phyloP scores from a whole-genome alignment of 805 yeast genomes.

The Komagataella pastoris region DNA sequence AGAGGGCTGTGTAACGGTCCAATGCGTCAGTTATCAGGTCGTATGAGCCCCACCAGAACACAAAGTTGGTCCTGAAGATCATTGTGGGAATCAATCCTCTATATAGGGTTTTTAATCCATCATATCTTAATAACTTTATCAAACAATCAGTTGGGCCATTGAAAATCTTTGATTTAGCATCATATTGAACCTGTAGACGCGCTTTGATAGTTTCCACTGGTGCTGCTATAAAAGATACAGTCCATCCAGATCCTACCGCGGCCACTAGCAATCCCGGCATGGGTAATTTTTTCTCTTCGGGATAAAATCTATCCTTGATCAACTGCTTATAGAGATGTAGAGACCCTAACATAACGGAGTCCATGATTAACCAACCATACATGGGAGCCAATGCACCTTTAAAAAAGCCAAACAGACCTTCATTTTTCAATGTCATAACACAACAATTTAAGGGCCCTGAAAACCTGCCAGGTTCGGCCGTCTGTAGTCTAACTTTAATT shows the following conservation, averaged over 20 bases:
- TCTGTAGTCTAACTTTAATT: conserved; percentile 74
- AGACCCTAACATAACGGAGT: conserved; percentile 81
- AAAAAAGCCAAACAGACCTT: conserved; percentile 71
- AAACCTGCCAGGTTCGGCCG: conserved; percentile 55
- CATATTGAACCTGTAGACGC: conserved; percentile 80
- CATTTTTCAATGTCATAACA: conserved; percentile 52
- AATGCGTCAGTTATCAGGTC: conserved; percentile 65
- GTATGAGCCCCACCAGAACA: conserved; percentile 92
- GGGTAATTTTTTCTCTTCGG: conserved; percentile 52
- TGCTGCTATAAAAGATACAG: conserved; percentile 91
- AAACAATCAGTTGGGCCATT: conserved; percentile 76
- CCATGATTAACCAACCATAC: conserved; percentile 92
- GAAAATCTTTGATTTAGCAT: conserved; percentile 51
- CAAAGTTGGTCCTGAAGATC: conserved; percentile 76
- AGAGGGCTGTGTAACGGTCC: conserved; percentile 47
- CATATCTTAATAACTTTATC: conserved; percentile 36
- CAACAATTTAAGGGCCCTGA: conserved; percentile 79
- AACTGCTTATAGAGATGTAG: conserved; percentile 63
- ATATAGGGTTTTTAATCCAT: conserved; percentile 64
- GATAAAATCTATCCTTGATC: conserved; percentile 50
- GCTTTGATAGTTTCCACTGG: conserved; percentile 89
- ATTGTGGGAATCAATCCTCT: conserved; percentile 77
- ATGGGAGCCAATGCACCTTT: conserved; percentile 90
- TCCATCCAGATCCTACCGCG: conserved; percentile 77
- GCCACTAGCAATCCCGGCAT: conserved; percentile 64